Base-by-base conservation (phyloP, 106 monocot species). In the Dioscorea alata region DNA sequence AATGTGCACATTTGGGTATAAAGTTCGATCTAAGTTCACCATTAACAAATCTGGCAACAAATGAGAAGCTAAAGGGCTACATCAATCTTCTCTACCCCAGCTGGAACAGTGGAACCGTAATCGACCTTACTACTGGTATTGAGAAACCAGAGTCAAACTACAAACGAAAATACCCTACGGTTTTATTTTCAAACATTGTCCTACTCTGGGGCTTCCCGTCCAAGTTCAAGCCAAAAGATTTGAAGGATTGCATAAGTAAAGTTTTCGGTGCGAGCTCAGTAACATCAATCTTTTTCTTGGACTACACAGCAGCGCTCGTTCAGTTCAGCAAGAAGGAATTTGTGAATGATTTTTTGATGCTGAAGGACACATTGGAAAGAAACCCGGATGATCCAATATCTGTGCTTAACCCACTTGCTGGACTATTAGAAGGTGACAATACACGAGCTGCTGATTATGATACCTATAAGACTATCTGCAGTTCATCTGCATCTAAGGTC, bases 171-270 rank as follows among this genome's bases (percentile, higher is more conserved):
- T 85, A 78, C 64, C 84, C 79, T 8, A 71, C 65, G 13, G 76
- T 81, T 24, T 60, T 83, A 8, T 85, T 81, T 68, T n/a, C 71
- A 19, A 92, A 84, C 48, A 76, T 87, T 65, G 75, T 87, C 10
- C 64, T 99, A 31, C 1, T 99, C 57, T 99, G 99, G 99, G 92
- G 92, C 14, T 99, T 93, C 62, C 61, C 73, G 9, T 75, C 81
- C 14, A 79, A 81, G 31, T 32, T 93, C 1, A 87, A 79, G 49
- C 76, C 84, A 57, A 74, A 67, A 16, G 85, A 90, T 57, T 5
- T 99, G 13, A 85, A 83, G 62, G 85, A 79, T 1, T 90, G 75
- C 69, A 65, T 99, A 6, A 51, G 67, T 33, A 83, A 81, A 69
- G 82, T 75, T 19, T 93, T 87, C 69, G 92, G 93, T 57, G 10